Evolutionary conservation across 1,284 basidiomycete genomes (phyloP).

Genomic region (Sanghuangporus baumii): DNA sequence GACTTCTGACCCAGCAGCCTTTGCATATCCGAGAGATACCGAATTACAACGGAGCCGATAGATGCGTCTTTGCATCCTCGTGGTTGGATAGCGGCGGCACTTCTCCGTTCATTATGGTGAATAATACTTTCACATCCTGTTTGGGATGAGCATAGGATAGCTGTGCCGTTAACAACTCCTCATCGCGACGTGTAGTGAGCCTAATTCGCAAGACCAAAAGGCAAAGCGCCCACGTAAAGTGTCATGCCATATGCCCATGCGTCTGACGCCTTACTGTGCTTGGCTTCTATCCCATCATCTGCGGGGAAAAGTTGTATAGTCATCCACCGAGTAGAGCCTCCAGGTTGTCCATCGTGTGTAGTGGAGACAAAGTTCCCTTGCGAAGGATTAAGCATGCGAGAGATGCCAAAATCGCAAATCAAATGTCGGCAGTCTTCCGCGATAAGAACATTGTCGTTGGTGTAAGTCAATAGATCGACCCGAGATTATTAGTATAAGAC

Average conservation of each 20-base stretch:
- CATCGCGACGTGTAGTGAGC: background rate
- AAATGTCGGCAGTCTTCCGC: background rate
- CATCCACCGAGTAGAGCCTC: constrained; percentile 12
- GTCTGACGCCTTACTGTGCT: constrained; percentile 4
- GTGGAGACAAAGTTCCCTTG: background rate
- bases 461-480: too few relatives aligned
- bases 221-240: background rate
- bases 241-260: constrained; percentile 14
- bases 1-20: background rate
- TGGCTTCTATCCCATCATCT: background rate
- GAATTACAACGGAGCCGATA: background rate
- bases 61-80: background rate
- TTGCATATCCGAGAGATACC: background rate
- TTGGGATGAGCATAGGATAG: background rate
- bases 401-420: constrained; percentile 7
- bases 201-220: background rate
- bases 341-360: background rate
- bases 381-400: background rate
- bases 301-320: background rate
- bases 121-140: constrained; percentile 1
- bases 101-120: background rate
- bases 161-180: background rate
- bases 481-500: too few relatives aligned
- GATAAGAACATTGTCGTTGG: constrained; percentile 9
- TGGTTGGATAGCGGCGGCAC: background rate